A percentile compares a stretch with the other conserved stretches of the same genome.
Evolutionary conservation across 106 monocot species (phyloP).

Genomic region (Phalaenopsis equestris): DNA sequence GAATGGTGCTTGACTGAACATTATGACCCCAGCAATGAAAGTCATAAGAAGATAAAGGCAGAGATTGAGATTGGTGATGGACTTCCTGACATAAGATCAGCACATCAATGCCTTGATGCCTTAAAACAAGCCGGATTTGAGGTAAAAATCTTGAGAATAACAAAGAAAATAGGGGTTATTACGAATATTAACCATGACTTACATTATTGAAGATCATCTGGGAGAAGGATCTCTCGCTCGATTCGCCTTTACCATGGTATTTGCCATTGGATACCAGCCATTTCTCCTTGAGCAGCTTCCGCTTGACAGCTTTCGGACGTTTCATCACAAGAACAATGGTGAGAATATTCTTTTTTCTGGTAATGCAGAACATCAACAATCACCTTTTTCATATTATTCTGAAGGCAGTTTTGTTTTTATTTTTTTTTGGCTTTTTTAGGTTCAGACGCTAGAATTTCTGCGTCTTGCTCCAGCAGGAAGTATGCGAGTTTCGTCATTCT

Average conservation of each 20-base stretch:
- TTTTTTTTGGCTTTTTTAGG: conserved; percentile 27
- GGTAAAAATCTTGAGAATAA: conserved; percentile 23
- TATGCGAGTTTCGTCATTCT: conserved; percentile 70
- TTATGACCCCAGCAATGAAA: conserved; percentile 62
- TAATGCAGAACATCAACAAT: background rate
- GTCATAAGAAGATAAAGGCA: conserved; percentile 67
- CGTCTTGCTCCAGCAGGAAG: conserved; percentile 87
- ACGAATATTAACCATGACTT: background rate
- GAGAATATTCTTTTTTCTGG: background rate
- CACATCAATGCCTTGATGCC: conserved; percentile 72
- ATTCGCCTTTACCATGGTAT: conserved; percentile 87
- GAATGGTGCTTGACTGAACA: conserved; percentile 97
- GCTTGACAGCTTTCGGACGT: conserved; percentile 73
- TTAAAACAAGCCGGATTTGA: conserved; percentile 87
- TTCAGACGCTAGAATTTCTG: conserved; percentile 62
- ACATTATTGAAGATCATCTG: conserved; percentile 45
- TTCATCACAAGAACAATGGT: conserved; percentile 74
- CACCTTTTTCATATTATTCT: background rate
- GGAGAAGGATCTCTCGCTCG: conserved; percentile 83
- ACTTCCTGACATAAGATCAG: conserved; percentile 77
- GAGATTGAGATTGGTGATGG: conserved; percentile 98
- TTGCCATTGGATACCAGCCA: conserved; percentile 68
- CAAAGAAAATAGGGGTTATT: background rate
- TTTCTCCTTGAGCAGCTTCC: conserved; percentile 83
- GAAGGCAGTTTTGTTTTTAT: background rate